These are phyloP conservation scores for Aspergillus ochraceus DNA, from an alignment of 2,329 filamentous ascomycete genomes.

Conservation along the genomic window DNA sequence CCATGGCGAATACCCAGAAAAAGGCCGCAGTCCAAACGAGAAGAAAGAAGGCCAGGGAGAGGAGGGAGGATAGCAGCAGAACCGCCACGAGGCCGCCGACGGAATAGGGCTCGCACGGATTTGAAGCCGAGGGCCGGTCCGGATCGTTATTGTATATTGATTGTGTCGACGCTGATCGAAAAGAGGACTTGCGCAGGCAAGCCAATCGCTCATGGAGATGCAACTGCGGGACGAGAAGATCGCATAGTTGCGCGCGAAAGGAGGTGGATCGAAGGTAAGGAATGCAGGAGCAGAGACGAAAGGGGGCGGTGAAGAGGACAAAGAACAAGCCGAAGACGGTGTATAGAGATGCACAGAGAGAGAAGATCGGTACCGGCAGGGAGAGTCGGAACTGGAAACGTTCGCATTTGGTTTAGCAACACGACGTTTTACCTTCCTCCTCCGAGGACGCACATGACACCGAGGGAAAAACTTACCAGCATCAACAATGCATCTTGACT, in stretches of 20 bases:
- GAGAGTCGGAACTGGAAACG: conserved; percentile 53
- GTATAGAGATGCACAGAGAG: conserved; percentile 55
- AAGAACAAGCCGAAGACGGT: conserved; percentile 53
- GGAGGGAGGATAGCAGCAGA: conserved; percentile 56
- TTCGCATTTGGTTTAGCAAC: conserved; percentile 12
- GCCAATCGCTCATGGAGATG: conserved; percentile 47
- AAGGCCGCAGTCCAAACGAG: conserved; percentile 60
- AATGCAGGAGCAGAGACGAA: conserved; percentile 53
- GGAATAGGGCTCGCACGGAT: conserved; percentile 37
- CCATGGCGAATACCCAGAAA: conserved; percentile 63
- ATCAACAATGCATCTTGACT: conserved; percentile 47
- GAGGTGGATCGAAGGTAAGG: conserved; percentile 45
- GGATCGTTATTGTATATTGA: conserved; percentile 41
- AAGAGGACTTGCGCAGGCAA: conserved; percentile 22
- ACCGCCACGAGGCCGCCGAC: conserved; percentile 49
- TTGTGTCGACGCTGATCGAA: conserved; percentile 28
- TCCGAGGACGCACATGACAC: conserved; percentile 30
- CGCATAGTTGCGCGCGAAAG: conserved; percentile 52
- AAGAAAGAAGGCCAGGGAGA: conserved; percentile 57
- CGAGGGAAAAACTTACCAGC: conserved; percentile 37
- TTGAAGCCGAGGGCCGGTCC: conserved; percentile 30
- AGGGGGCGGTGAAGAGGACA: conserved; percentile 52
- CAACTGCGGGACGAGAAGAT: conserved; percentile 54
- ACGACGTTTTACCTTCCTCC: not conserved
- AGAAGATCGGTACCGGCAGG: conserved; percentile 55